Base-by-base conservation (phyloP, 2,329 filamentous ascomycete species). In the Aspergillus eucalypticola region DNA sequence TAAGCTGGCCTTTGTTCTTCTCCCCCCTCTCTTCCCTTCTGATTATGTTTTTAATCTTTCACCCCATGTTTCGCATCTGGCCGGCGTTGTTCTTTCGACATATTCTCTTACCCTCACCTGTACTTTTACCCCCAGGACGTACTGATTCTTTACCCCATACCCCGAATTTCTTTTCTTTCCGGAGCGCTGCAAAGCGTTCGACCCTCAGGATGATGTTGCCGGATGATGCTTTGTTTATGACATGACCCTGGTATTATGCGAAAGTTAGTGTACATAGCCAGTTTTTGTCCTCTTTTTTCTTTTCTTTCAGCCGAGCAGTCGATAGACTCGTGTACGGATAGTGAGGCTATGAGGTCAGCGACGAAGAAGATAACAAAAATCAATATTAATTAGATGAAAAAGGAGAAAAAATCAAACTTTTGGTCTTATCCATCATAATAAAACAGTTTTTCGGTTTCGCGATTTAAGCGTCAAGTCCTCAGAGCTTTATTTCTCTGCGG, bases 211-310 rank as follows among this genome's bases (percentile, higher is more conserved):
- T 64, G 61, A 67, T 62, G 66, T 65, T 59, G 66, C 60, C 58
- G 38, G 62, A 64, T 58, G 59, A 56, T 59, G 49, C 49, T 53
- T 63, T 65, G 59, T 52, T 66, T 50, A 69, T 66, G 66, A 69
- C 60, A 65, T 62, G 58, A 58, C 57, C 58, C 63, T 66, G 66
- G 54, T 55, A 61, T 64, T 66, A 70, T 72, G 68, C 64, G 59
- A 65, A 68, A 68, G 69, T 72, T 71, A 72, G 64, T 76, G 75
- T 76, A 76, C 71, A 76, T 76, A 76, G 63, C 64, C 56, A 66
- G 64, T 67, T 67, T 67, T 64, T 65, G 61, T 60, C 63, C 59
- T 57, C 59, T 42, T 59, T 53, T 60, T 64, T 58, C 54, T 62
- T 60, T 17, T 50, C 25, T 29, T 51, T 60, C 52, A 65, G 50